These are phyloP conservation scores for Amoeboaphelidium protococcarum DNA, from an alignment of 371 early-diverging fungal genomes.

Conservation along the genomic window DNA sequence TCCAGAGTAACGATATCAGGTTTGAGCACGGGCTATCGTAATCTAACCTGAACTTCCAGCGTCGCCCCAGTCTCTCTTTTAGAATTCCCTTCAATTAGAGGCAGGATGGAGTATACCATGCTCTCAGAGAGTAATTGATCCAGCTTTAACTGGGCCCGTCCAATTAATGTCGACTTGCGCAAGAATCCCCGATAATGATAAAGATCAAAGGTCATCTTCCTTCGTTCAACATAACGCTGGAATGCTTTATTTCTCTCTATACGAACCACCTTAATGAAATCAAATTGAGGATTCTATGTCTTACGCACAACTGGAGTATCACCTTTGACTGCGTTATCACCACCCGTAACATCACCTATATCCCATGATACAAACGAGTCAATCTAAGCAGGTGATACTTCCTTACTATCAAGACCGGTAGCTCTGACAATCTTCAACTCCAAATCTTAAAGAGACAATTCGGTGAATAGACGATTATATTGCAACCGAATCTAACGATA, in stretches of 20 bases:
- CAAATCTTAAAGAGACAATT: slow-evolving; percentile 32
- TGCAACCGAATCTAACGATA: slow-evolving; percentile 22
- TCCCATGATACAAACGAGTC: slow-evolving; percentile 38
- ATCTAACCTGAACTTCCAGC: slow-evolving; percentile 29
- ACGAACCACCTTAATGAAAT: slow-evolving; percentile 21
- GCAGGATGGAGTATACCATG: slow-evolving; percentile 26
- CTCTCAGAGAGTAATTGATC: slow-evolving; percentile 26
- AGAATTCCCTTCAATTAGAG: slow-evolving; percentile 29
- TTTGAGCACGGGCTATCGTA: slow-evolving; percentile 31
- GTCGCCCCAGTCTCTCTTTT: slow-evolving; percentile 38
- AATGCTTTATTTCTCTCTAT: slow-evolving; percentile 33
- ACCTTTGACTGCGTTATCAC: slow-evolving; percentile 25
- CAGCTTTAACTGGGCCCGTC: slow-evolving; percentile 26
- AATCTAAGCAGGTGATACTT: slow-evolving; percentile 21
- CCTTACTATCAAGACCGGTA: slow-evolving; percentile 22
- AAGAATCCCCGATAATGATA: slow-evolving; percentile 31
- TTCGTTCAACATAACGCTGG: slow-evolving; percentile 30
- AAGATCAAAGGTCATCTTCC: slow-evolving; percentile 35
- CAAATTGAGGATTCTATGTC: slow-evolving; percentile 22
- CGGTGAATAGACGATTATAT: slow-evolving; percentile 25
- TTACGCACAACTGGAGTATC: slow-evolving; percentile 23
- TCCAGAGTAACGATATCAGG: not conserved
- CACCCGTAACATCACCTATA: slow-evolving; percentile 23
- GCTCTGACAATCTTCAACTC: slow-evolving; percentile 28
- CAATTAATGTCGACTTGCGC: slow-evolving; percentile 24